Evolutionary conservation across 164 flowering plant genomes (phyloP), one percentile per base, ranked within the genome.

Genomic region (Piper longum): DNA sequence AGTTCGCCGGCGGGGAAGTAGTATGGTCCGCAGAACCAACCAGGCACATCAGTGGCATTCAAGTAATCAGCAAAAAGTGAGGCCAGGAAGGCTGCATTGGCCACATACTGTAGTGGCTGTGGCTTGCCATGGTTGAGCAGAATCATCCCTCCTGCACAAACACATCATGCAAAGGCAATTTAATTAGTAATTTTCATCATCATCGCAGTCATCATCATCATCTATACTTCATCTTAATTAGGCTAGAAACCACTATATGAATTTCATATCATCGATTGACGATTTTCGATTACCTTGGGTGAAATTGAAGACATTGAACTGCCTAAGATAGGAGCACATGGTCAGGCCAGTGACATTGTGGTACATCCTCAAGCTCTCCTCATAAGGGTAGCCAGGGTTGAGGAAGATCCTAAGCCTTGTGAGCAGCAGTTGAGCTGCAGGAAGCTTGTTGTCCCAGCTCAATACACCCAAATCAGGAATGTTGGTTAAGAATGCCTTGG

Each of bases 281-380:
- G 36, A 26, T 26, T 26, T 26, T 26, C 36, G 36, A 26, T 26
- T 70, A 86, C 97, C 95, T 72, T 40, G 48, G 18, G 96, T 91
- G 70, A 71, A 78, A 62, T 86, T 88, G 78, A 81, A 91, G 56
- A 79, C 80, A 7, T 73, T 26, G 64, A 62, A 86, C 26, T 57
- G 63, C 4, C 60, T 56, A 17, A 91, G 81, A 66, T 85, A 91
- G n/a, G 91, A 82, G 64, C 98, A 91, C 91, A 91, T 83, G 63
- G 64, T 81, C 1, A 79, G 75, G n/a, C 66, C 73, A 0, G 90
- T 86, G 0, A 57, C 64, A 56, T 86, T 81, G 19, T 87, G 89
- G 54, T 84, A 91, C 40, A 62, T 76, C 11, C 56, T 58, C 57
- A 91, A 61, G 81, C 81, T 78, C 7, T 81, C 84, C 72, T 88